phyloP scores from a whole-genome alignment of 2,329 filamentous ascomycete genomes.

The Basipetospora chlamydospora region DNA sequence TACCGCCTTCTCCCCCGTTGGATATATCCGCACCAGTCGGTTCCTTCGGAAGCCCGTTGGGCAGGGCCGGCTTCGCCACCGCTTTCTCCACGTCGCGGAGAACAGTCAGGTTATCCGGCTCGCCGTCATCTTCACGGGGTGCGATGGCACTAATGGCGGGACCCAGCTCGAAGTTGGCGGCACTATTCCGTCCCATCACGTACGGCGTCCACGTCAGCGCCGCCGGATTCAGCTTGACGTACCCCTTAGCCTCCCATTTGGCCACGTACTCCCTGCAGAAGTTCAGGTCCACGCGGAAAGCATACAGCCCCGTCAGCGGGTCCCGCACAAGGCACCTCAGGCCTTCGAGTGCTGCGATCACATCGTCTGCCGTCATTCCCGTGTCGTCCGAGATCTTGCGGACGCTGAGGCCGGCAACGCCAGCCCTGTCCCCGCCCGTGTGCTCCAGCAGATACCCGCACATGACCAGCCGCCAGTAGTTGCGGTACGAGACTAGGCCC shows the following conservation, averaged over 20 bases:
- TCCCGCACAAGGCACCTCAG: slow-evolving; percentile 81
- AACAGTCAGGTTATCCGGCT: no score
- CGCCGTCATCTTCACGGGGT: slow-evolving; percentile 62
- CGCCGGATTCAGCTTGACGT: slow-evolving; percentile 68
- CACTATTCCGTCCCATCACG: slow-evolving; percentile 79
- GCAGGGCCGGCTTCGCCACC: no score
- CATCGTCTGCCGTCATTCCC: slow-evolving; percentile 91
- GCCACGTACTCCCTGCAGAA: slow-evolving; percentile 80
- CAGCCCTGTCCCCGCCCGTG: slow-evolving; percentile 14
- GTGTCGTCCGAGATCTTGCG: slow-evolving; percentile 71
- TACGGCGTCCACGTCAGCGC: slow-evolving; percentile 91
- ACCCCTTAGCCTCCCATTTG: slow-evolving; percentile 80
- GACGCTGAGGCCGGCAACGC: slow-evolving; percentile 35
- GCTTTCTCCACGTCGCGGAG: no score
- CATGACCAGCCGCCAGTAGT: slow-evolving; percentile 86
- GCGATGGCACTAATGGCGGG: slow-evolving; percentile 76
- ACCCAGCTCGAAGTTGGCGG: slow-evolving; percentile 69
- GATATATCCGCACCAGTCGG: slow-evolving; percentile 1
- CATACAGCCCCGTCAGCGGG: slow-evolving; percentile 76
- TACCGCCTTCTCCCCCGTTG: slow-evolving; percentile 6
- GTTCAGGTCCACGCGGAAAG: slow-evolving; percentile 69
- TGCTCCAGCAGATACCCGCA: slow-evolving; percentile 64
- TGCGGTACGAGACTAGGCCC: slow-evolving; percentile 91
- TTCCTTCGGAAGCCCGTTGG: slow-evolving; percentile 6
- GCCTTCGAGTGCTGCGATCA: slow-evolving; percentile 84